Evolutionary conservation across 257 asterid genomes (phyloP).

Genomic region (Pogostemon cablin): DNA sequence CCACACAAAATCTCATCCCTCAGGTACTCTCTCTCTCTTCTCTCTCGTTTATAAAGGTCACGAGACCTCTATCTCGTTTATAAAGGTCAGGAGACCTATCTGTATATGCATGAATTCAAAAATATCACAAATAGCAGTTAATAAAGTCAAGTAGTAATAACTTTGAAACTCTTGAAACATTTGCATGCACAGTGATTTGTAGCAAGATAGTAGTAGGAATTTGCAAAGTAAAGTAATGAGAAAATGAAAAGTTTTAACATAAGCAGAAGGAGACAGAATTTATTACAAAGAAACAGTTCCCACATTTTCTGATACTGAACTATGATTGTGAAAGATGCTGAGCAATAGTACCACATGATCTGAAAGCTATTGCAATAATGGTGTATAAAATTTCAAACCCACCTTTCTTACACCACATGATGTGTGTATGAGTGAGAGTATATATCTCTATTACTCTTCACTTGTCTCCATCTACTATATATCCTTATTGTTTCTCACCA

Average conservation of each 20-base stretch:
- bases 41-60: not conserved
- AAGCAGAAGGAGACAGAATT: slow-evolving; percentile 12
- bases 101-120: no score
- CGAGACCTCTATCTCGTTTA: no score
- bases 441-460: not conserved
- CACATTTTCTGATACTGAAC: slow-evolving; percentile 6
- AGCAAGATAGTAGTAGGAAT: not conserved
- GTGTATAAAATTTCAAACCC: no score
- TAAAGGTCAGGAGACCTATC: no score
- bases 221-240: not conserved
- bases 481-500: not conserved
- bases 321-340: not conserved
- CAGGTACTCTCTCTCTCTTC: slow-evolving; percentile 18
- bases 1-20: slow-evolving; percentile 29
- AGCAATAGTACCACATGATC: no score
- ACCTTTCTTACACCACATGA: not conserved
- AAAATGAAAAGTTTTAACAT: not conserved
- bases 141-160: no score
- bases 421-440: not conserved
- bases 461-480: not conserved
- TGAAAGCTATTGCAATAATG: no score
- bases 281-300: slow-evolving; percentile 17
- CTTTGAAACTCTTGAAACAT: no score
- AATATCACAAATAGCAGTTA: no score
- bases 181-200: no score